A percentile compares a stretch with the other conserved stretches of the same genome.
phyloP scores from a whole-genome alignment of 441 rosid species.

The Corymbia calophylla region DNA sequence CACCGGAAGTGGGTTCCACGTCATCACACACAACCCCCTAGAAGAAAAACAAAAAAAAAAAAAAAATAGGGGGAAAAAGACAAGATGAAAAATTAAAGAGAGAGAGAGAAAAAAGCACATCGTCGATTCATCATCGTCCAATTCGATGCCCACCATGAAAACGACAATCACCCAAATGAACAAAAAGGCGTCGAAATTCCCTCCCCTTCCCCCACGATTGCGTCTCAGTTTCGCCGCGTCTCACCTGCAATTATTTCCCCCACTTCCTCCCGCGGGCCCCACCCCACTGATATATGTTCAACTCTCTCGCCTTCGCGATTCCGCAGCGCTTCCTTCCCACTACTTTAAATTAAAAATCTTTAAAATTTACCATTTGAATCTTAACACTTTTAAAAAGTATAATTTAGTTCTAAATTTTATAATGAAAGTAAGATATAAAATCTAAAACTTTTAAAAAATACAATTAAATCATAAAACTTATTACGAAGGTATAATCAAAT shows the following conservation, averaged over 20 bases:
- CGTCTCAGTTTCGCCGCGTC: background rate
- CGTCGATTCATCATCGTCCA: background rate
- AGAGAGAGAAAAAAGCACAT: background rate
- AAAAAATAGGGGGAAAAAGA: background rate
- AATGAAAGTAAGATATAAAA: too few relatives aligned
- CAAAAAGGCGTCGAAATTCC: background rate
- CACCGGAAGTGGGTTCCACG: conserved; percentile 76
- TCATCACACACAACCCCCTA: conserved; percentile 14
- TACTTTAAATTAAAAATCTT: too few relatives aligned
- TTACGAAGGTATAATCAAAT: too few relatives aligned
- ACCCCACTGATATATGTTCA: background rate
- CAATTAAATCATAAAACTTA: too few relatives aligned
- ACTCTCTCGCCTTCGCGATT: background rate
- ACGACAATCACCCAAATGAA: background rate
- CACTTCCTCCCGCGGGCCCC: background rate
- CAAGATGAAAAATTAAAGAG: background rate
- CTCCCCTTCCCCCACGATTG: background rate
- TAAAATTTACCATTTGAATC: too few relatives aligned
- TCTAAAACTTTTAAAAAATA: too few relatives aligned
- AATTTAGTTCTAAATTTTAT: too few relatives aligned
- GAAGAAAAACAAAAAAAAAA: background rate
- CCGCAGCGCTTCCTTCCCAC: background rate
- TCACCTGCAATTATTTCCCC: background rate
- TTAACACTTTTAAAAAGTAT: too few relatives aligned
- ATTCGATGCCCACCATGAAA: background rate